Evolutionary conservation across 2,329 filamentous ascomycete genomes (phyloP), one percentile per base, ranked within the genome.

Genomic region (Xylaria sp.): DNA sequence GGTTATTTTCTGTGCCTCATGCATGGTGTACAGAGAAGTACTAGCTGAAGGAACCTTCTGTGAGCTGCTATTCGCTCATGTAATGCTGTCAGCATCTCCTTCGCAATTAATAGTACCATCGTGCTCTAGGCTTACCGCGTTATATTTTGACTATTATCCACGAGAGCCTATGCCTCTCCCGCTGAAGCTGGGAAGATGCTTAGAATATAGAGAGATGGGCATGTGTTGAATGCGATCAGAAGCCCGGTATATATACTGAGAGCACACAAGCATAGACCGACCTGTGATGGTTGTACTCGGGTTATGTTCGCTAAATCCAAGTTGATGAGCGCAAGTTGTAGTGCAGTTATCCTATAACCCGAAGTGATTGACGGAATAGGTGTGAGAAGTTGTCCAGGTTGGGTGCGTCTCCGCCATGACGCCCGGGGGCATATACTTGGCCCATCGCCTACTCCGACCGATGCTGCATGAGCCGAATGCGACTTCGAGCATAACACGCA

Each of bases 41-140:
- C 8, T 8, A 18, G 52, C 20, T 15, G 18, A 54, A 13, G 3
- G 7, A 37, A 54, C 15, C 23, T 50, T 31, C 18, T n/a, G 18
- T n/a, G 41, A 37, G 25, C 34, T 48, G 2, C 46, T 23, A 66
- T 66, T 63, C 52, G 46, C 28, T 50, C 58, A 41, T 34, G 13
- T 46, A 18, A 69, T 69, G 67, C 63, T 39, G 67, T 69, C 67
- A 69, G 67, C 67, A 65, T 39, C 48, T 66, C 39, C 3, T 50
- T 66, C 41, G 28, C 23, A 34, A 62, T 41, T 44, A 39, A 41
- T 48, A 37, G 48, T 54, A 18, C 39, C 25, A 55, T 34, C 37
- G n/a, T 51, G 37, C 18, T 46, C 39, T 23, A 69, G 37, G 54
- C 63, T 69, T 65, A 69, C 63, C 67, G 44, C 48, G 55, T 58